A percentile compares a stretch with the other conserved stretches of the same genome.
Conservation (phyloP, 139 green algal genomes). For the Chlamydomonas sp. region DNA sequence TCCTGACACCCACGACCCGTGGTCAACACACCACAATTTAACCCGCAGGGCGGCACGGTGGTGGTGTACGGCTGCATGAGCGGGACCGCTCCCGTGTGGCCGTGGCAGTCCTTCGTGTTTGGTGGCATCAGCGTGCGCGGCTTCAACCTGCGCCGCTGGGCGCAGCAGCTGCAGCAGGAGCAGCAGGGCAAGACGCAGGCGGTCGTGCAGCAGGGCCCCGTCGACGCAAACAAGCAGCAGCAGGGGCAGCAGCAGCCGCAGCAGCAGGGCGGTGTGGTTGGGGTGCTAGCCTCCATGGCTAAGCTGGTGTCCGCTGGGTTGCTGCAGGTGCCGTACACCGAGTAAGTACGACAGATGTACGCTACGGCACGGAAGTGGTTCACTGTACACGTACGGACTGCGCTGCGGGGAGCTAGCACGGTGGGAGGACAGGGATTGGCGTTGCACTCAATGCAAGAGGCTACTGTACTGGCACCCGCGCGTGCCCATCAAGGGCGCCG, state of each 20-base stretch:
- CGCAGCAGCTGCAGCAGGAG: neutral
- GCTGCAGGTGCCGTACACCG: conserved; percentile 76
- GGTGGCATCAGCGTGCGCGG: conserved; percentile 35
- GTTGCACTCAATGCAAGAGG: neutral
- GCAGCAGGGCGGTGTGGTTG: conserved; percentile 65
- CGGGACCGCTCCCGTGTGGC: conserved; percentile 67
- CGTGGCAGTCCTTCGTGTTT: conserved; percentile 87
- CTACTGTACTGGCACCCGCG: neutral
- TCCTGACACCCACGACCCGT: neutral
- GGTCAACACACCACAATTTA: neutral
- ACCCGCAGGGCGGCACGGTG: conserved; percentile 67
- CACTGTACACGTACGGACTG: neutral
- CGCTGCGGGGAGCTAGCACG: too few species aligned
- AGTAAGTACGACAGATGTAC: conserved; percentile 62
- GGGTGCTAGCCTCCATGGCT: conserved; percentile 69
- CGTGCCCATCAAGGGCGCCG: neutral
- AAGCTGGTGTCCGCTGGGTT: conserved; percentile 83
- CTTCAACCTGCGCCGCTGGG: conserved; percentile 62
- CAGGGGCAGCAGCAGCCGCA: conserved; percentile 70
- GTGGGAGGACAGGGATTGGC: neutral
- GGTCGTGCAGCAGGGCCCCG: neutral
- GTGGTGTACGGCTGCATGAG: conserved; percentile 86
- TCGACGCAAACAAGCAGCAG: conserved; percentile 18
- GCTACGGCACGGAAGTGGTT: neutral
- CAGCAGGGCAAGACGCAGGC: neutral